Percentiles rank a stretch among this genome's conserved stretches.
Evolutionary conservation across 805 yeast species (phyloP).

Genomic region (Saccharomycopsis schoenii): DNA sequence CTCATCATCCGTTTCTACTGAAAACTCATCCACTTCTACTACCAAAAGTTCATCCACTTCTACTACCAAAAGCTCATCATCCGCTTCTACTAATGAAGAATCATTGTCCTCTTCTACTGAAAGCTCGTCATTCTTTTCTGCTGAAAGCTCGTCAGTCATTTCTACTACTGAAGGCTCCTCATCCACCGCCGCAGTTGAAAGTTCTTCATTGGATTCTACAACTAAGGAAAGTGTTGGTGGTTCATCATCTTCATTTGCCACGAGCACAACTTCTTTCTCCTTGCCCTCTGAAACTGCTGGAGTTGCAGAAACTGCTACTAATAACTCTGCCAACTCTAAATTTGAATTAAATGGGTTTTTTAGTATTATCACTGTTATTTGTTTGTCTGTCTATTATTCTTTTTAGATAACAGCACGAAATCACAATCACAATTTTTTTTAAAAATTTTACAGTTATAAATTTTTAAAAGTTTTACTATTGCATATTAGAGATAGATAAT

Average conservation of each 20-base stretch:
- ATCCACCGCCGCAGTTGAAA: neutral
- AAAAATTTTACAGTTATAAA: too few relatives aligned
- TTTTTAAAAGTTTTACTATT: neutral
- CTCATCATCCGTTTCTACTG: slow-evolving; percentile 4
- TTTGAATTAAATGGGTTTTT: neutral
- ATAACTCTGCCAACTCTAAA: neutral
- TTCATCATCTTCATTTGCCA: slow-evolving; percentile 17
- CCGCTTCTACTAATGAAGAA: neutral
- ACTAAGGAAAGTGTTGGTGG: slow-evolving; percentile 11
- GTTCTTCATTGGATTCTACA: slow-evolving; percentile 11
- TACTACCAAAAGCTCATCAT: slow-evolving; percentile 15
- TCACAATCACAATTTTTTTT: slow-evolving; percentile 46
- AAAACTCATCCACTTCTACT: slow-evolving; percentile 14
- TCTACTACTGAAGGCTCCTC: neutral
- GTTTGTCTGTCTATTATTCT: neutral
- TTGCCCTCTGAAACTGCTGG: neutral
- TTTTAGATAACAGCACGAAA: slow-evolving; percentile 22
- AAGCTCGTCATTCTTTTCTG: slow-evolving; percentile 8
- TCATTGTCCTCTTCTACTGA: slow-evolving; percentile 12
- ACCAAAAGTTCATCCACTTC: slow-evolving; percentile 19
- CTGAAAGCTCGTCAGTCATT: slow-evolving; percentile 15
- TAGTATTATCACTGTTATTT: neutral
- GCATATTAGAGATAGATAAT: neutral
- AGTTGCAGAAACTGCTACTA: neutral
- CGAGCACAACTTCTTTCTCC: slow-evolving; percentile 5